Evolutionary conservation across 169 alveolate genomes (phyloP).

Genomic region (Babesia ovis): DNA sequence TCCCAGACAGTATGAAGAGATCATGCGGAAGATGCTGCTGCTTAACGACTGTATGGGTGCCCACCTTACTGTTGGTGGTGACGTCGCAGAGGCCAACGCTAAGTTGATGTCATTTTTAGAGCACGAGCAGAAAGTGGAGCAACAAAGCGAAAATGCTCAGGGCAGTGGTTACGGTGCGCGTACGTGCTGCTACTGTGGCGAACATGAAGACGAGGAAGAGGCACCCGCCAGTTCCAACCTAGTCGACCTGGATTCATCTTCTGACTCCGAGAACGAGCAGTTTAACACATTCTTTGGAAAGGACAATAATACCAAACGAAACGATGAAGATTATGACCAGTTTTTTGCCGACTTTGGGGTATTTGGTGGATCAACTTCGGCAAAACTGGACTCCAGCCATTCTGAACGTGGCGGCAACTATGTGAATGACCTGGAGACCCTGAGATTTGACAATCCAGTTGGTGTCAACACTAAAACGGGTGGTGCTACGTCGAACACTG

Average conservation of each 20-base stretch:
- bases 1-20: constrained; percentile 12
- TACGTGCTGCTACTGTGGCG: background rate
- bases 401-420: background rate
- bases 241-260: constrained; percentile 18
- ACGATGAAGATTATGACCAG: constrained; percentile 40
- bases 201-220: background rate
- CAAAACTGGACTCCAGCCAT: background rate
- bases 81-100: background rate
- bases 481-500: too few relatives aligned
- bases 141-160: background rate
- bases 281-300: constrained; percentile 6
- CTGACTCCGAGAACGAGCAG: constrained; percentile 33
- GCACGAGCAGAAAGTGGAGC: background rate
- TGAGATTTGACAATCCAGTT: constrained; percentile 5
- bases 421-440: constrained; percentile 9
- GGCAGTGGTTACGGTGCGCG: background rate
- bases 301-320: constrained; percentile 10
- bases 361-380: background rate
- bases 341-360: constrained; percentile 45
- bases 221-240: constrained; percentile 5
- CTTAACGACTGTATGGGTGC: constrained; percentile 55
- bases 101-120: constrained; percentile 2
- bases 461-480: too few relatives aligned
- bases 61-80: constrained; percentile 17
- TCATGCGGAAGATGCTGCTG: constrained; percentile 47